Base-by-base conservation (phyloP, 108 stramenopile genomes). In the Phaeodactylum tricornutum region DNA sequence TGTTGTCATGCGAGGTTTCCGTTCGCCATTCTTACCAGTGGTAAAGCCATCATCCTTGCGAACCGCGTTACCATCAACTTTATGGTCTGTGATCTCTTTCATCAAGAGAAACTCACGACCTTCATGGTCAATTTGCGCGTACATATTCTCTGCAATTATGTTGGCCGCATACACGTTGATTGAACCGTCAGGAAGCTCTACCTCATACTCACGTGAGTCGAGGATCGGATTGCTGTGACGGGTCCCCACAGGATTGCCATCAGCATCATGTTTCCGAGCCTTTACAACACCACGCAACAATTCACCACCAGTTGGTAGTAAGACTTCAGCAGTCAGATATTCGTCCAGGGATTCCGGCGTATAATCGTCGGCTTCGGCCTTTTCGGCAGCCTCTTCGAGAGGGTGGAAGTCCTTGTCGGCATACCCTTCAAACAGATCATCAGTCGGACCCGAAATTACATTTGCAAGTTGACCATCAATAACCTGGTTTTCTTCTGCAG, bases 101-200 rank as follows among this genome's bases (percentile, higher is more conserved):
- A 71, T 9, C 7, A 62, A 11, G 2, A 29, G 19, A 41, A 29
- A 15, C n/a, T 42, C 14, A 8, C 24, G 16, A 0, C 73, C 73
- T 39, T 68, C 69, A 3, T 56, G 43, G 37, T 79, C 67, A 15
- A 29, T 16, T 27, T 67, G 53, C 17, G 46, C 1, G 29, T 43
- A 67, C 1, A 79, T 29, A 29, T 68, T 64, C 44, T 72, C 69
- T 1, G 72, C 69, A 22, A 78, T 66, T 3, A 36, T 45, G 42
- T 74, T 74, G 1, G 69, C 69, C 17, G 57, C 26, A 43, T 57
- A 66, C 25, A 21, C 31, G 9, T 62, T 49, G 0, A 34, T 26
- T 0, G 43, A 32, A 0, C 72, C 72, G 31, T 74, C 72, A 12
- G 50, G 37, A 0, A 68, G 47, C 29, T 53, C 47, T 1, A 67